Evolutionary conservation across 345 rosid genomes (phyloP).

Genomic region (Dipteronia dyeriana): DNA sequence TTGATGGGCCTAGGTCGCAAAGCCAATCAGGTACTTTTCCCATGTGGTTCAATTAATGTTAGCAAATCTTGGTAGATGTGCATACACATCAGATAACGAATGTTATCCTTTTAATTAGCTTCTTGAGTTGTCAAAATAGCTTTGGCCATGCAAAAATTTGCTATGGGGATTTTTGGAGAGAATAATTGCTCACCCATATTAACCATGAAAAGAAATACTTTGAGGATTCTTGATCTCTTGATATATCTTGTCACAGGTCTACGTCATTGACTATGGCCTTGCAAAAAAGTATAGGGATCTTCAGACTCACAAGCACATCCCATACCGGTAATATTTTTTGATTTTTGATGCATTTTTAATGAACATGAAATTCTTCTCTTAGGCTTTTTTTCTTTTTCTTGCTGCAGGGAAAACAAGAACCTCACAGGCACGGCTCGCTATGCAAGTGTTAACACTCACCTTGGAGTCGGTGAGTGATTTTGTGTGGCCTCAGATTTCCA

Average conservation of each 20-base stretch:
- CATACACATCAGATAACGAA: neutral
- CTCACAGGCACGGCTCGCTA: conserved; percentile 92
- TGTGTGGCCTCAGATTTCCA: conserved; percentile 13
- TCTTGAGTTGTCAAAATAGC: neutral
- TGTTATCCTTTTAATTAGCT: neutral
- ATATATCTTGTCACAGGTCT: conserved; percentile 49
- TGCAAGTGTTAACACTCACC: conserved; percentile 90
- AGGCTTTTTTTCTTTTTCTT: conserved; percentile 13
- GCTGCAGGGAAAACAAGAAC: conserved; percentile 75
- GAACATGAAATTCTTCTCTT: conserved; percentile 7
- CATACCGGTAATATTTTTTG: conserved; percentile 55
- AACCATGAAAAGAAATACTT: neutral
- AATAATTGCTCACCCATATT: neutral
- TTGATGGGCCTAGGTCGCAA: conserved; percentile 88
- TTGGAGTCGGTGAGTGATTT: conserved; percentile 66
- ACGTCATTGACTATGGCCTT: conserved; percentile 82
- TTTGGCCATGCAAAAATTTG: neutral
- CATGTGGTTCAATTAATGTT: neutral
- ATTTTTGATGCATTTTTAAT: conserved; percentile 17
- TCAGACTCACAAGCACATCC: conserved; percentile 87
- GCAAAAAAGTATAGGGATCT: conserved; percentile 92
- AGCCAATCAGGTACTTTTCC: conserved; percentile 65
- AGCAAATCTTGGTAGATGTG: neutral
- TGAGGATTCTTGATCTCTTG: neutral
- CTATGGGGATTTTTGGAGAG: neutral